Conservation (phyloP, 1,284 basidiomycete species). For the Moesziomyces antarcticus region DNA sequence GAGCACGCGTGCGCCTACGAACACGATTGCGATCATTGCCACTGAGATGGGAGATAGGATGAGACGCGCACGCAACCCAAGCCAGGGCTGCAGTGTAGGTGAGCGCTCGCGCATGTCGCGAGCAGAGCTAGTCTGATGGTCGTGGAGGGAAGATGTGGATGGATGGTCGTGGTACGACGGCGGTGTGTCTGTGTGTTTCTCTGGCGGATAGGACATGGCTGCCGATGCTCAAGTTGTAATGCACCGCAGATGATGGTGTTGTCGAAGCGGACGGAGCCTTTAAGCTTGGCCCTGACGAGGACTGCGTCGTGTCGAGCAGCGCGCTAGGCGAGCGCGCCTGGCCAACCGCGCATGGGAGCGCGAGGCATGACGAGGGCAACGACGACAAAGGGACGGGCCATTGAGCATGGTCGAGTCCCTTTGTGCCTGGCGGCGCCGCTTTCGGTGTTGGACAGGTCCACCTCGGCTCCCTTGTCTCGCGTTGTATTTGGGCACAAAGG, state of each 20-base stretch:
- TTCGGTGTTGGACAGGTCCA: too few species aligned
- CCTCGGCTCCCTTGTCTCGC: too few species aligned
- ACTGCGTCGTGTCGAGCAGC: background rate
- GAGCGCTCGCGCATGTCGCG: background rate
- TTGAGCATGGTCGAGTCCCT: too few species aligned
- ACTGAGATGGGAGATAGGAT: constrained; percentile 79
- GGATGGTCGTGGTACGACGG: constrained; percentile 16
- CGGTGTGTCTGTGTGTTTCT: constrained; percentile 7
- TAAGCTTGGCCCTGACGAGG: too few species aligned
- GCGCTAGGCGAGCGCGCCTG: background rate
- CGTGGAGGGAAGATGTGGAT: background rate
- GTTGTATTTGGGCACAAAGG: too few species aligned
- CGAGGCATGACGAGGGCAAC: background rate
- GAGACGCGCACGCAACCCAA: constrained; percentile 82
- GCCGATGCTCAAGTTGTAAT: constrained; percentile 10
- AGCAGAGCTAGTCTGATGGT: background rate
- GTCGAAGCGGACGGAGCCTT: too few species aligned
- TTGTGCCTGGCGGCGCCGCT: too few species aligned
- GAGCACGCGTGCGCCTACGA: constrained; percentile 83
- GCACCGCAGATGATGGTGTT: too few species aligned
- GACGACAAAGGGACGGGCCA: background rate
- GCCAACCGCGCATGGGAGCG: background rate
- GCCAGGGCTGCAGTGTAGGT: constrained; percentile 73
- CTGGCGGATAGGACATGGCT: background rate
- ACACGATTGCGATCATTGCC: constrained; percentile 81